Evolutionary conservation across 2,329 filamentous ascomycete species (phyloP).

Genomic region (Endoconidiophora polonica): DNA sequence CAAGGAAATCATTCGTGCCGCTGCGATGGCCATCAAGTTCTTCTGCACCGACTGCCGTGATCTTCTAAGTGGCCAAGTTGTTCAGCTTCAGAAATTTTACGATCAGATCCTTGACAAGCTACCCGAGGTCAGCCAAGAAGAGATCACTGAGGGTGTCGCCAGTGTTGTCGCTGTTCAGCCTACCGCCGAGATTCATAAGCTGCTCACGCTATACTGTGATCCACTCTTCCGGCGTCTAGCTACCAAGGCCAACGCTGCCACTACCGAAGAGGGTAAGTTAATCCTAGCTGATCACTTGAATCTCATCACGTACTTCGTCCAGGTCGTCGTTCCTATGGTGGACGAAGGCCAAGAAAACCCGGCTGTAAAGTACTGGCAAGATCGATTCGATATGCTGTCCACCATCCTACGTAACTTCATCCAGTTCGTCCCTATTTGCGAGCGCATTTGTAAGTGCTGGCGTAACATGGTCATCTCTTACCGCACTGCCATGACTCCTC

Average conservation of each 20-base stretch:
- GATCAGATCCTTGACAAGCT: slow-evolving; percentile 75
- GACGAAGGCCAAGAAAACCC: slow-evolving; percentile 61
- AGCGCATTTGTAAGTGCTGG: slow-evolving; percentile 90
- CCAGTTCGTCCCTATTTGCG: slow-evolving; percentile 71
- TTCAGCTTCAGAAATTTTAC: slow-evolving; percentile 83
- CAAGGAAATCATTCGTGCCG: slow-evolving; percentile 77
- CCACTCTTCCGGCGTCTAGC: slow-evolving; percentile 76
- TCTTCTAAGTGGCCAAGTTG: slow-evolving; percentile 65
- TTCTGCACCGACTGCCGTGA: slow-evolving; percentile 91
- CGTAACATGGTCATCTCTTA: slow-evolving; percentile 95
- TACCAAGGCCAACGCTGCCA: slow-evolving; percentile 69
- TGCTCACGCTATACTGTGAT: slow-evolving; percentile 84
- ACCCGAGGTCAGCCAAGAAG: slow-evolving; percentile 75
- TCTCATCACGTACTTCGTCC: slow-evolving; percentile 78
- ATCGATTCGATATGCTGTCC: slow-evolving; percentile 75
- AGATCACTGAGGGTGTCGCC: slow-evolving; percentile 89
- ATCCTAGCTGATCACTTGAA: slow-evolving; percentile 85
- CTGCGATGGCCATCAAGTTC: slow-evolving; percentile 89
- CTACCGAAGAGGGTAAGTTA: slow-evolving; percentile 66
- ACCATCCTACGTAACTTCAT: slow-evolving; percentile 81
- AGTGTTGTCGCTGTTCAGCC: slow-evolving; percentile 81
- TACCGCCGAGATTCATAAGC: slow-evolving; percentile 59
- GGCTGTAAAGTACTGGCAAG: slow-evolving; percentile 88
- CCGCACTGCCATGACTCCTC: slow-evolving; percentile 68
- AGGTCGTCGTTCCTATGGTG: slow-evolving; percentile 59